Evolutionary conservation across 2,329 filamentous ascomycete genomes (phyloP).

Genomic region (Dothideomycetidae sp.): DNA sequence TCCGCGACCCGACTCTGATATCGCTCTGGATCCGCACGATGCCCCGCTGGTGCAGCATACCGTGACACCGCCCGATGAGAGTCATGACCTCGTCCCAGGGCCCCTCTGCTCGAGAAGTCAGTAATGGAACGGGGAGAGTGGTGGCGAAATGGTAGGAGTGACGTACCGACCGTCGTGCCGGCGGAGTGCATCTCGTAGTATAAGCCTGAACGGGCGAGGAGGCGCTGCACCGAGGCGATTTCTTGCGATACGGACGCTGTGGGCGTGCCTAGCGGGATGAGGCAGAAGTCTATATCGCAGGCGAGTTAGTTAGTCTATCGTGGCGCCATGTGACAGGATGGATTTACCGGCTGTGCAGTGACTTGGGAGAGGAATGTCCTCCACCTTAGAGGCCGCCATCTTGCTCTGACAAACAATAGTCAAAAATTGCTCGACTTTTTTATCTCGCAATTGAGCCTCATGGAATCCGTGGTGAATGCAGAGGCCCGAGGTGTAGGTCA

Average conservation of each 20-base stretch:
- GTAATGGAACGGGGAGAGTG: not conserved
- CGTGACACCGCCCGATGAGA: slow-evolving; percentile 75
- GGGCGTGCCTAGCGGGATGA: slow-evolving; percentile 58
- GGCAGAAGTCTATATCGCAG: slow-evolving; percentile 59
- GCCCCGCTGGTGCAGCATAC: slow-evolving; percentile 61
- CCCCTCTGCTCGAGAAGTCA: slow-evolving; percentile 51
- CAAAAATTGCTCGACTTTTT: no score
- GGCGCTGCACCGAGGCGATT: slow-evolving; percentile 74
- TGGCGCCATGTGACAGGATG: not conserved
- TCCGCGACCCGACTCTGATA: slow-evolving; percentile 72
- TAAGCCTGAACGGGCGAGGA: slow-evolving; percentile 68
- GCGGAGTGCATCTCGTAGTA: slow-evolving; percentile 84
- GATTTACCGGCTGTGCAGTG: slow-evolving; percentile 47
- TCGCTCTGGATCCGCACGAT: slow-evolving; percentile 74
- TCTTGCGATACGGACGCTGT: slow-evolving; percentile 44
- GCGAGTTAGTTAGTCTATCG: not conserved
- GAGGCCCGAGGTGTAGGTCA: no score
- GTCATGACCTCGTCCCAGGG: slow-evolving; percentile 79
- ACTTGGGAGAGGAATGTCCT: slow-evolving; percentile 6
- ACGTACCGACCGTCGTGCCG: slow-evolving; percentile 77
- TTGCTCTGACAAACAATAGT: no score
- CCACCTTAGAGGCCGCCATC: not conserved
- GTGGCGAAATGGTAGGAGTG: not conserved
- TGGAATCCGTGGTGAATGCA: no score
- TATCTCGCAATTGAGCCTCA: no score